phyloP scores from a whole-genome alignment of 2,329 filamentous ascomycete species.

The Diaporthe nobilis region DNA sequence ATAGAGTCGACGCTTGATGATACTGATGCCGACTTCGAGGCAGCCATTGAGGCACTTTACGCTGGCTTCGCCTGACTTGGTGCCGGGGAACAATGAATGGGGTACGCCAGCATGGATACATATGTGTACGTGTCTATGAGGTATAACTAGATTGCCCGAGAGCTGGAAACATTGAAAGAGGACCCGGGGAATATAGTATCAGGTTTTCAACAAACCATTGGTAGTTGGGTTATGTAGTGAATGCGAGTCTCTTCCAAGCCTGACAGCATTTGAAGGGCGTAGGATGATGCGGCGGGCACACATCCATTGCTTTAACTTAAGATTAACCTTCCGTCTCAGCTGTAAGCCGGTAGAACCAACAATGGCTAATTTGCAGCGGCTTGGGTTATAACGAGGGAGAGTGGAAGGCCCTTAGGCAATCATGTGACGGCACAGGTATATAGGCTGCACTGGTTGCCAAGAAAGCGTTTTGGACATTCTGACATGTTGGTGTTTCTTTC shows the following conservation, averaged over 20 bases:
- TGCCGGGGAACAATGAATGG: not conserved
- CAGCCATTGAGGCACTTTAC: not conserved
- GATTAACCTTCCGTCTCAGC: not conserved
- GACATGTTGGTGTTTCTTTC: too few species aligned
- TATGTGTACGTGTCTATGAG: not conserved
- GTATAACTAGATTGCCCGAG: not conserved
- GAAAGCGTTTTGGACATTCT: too few species aligned
- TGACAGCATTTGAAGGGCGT: too few species aligned
- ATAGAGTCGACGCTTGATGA: not conserved
- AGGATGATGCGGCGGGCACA: too few species aligned
- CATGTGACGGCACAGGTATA: too few species aligned
- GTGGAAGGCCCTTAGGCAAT: not conserved
- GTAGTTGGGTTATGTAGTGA: not conserved
- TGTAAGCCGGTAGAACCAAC: not conserved
- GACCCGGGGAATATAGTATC: not conserved
- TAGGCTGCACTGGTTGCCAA: too few species aligned
- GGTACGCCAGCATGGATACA: not conserved
- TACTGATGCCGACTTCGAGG: not conserved
- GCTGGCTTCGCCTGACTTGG: not conserved
- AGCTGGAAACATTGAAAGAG: not conserved
- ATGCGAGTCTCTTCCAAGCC: not conserved
- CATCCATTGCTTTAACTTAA: not conserved
- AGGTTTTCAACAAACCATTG: not conserved
- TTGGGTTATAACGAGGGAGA: not conserved
- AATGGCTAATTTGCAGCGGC: not conserved